A percentile compares a stretch with the other conserved stretches of the same genome.
phyloP scores from a whole-genome alignment of 2,329 filamentous ascomycete species.

The Phaeosphaeriaceae sp. region DNA sequence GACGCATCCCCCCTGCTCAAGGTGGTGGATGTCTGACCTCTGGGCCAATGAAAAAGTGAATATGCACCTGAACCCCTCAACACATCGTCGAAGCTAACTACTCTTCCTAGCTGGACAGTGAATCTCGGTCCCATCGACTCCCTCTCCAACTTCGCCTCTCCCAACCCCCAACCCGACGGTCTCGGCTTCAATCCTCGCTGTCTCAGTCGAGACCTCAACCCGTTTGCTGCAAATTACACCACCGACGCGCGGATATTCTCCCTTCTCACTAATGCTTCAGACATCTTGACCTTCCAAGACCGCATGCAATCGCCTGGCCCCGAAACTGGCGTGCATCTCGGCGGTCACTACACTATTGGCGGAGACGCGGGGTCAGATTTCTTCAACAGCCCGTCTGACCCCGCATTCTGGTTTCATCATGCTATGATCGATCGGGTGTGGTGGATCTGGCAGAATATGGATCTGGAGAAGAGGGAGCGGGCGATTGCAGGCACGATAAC shows the following conservation, averaged over 20 bases:
- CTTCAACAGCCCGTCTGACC: constrained; percentile 56
- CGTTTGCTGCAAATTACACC: constrained; percentile 26
- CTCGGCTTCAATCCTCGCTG: constrained; percentile 48
- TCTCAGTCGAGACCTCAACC: constrained; percentile 45
- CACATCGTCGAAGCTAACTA: too few species aligned
- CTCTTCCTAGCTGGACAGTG: constrained; percentile 34
- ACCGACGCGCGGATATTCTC: constrained; percentile 30
- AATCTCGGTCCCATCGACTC: constrained; percentile 58
- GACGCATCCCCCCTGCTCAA: constrained; percentile 46
- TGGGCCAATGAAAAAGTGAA: constrained; percentile 62
- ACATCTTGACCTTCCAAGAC: constrained; percentile 48
- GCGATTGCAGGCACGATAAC: constrained; percentile 55
- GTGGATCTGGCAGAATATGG: constrained; percentile 60
- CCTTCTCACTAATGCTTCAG: constrained; percentile 27
- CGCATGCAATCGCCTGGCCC: constrained; percentile 45
- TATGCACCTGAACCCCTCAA: too few species aligned
- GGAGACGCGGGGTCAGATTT: constrained; percentile 38
- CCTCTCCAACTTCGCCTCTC: constrained; percentile 17
- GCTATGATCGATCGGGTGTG: constrained; percentile 57
- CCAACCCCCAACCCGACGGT: constrained; percentile 39
- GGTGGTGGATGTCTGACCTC: constrained; percentile 63
- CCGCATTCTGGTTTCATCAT: constrained; percentile 58
- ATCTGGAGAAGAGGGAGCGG: constrained; percentile 46
- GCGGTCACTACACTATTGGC: constrained; percentile 46
- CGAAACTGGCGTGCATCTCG: constrained; percentile 52